Evolutionary conservation across 768 basidiomycete genomes (phyloP).

Genomic region (Psilocybe subaeruginosa): DNA sequence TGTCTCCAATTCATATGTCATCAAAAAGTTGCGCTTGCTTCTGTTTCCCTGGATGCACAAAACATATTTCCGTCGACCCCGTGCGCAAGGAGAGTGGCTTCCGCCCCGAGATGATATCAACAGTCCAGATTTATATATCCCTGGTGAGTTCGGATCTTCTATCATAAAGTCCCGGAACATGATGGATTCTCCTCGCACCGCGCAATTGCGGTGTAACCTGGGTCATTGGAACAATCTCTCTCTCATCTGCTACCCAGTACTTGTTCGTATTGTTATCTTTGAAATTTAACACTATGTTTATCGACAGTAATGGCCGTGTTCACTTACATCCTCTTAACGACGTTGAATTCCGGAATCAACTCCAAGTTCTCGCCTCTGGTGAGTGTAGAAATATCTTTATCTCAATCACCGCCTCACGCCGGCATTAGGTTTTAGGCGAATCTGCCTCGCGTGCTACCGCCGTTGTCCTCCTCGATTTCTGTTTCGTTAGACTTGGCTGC

Average conservation of each 20-base stretch:
- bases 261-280: too few species aligned
- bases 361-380: conserved; percentile 82
- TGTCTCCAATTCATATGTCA: conserved; percentile 95
- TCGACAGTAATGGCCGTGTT: conserved; percentile 88
- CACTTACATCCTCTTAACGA: conserved; percentile 91
- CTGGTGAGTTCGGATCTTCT: conserved; percentile 47
- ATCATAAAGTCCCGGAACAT: background rate
- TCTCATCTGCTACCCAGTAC: too few species aligned
- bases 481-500: conserved; percentile 88
- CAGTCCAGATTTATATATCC: conserved; percentile 96
- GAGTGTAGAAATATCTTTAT: background rate
- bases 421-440: conserved; percentile 70
- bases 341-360: conserved; percentile 81
- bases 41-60: conserved; percentile 96
- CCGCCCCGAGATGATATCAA: conserved; percentile 94
- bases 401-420: background rate
- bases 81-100: conserved; percentile 73
- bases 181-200: too few species aligned
- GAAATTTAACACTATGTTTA: conserved; percentile 11
- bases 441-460: conserved; percentile 83
- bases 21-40: conserved; percentile 83
- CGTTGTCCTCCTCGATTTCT: conserved; percentile 87
- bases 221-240: background rate
- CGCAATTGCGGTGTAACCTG: background rate
- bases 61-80: conserved; percentile 79